A percentile compares a stretch with the other conserved stretches of the same genome.
These are phyloP conservation scores for Ophiocordyceps sinensis DNA, from an alignment of 2,329 filamentous ascomycete species.

Conservation along the genomic window DNA sequence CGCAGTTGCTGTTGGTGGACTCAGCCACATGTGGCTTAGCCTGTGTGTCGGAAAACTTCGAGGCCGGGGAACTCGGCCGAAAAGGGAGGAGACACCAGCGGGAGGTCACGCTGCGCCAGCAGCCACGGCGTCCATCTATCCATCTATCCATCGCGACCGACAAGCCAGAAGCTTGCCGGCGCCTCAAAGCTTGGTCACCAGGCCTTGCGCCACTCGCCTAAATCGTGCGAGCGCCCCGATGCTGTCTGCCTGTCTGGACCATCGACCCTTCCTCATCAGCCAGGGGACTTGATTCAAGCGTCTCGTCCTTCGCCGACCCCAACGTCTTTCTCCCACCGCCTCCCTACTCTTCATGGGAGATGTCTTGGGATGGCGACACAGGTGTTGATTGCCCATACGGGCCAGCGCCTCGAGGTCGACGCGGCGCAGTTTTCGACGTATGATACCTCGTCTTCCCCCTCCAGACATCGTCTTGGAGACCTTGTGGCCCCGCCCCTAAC, in stretches of 20 bases:
- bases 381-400: conserved; percentile 86
- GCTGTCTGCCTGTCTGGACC: no score
- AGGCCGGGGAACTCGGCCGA: not conserved
- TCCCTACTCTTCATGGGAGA: conserved; percentile 20
- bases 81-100: not conserved
- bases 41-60: no score
- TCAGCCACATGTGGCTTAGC: conserved; percentile 3
- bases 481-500: not conserved
- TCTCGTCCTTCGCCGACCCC: no score
- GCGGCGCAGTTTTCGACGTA: conserved; percentile 61
- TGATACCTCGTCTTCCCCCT: conserved; percentile 11
- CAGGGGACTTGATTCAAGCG: no score
- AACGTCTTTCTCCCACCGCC: not conserved
- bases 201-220: no score
- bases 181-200: no score
- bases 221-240: no score
- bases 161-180: no score
- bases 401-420: conserved; percentile 71
- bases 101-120: not conserved
- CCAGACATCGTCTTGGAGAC: not conserved
- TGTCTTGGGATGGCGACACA: conserved; percentile 69
- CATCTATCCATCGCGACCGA: no score
- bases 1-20: not conserved
- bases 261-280: no score
- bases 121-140: not conserved